Percentiles rank a stretch among this genome's conserved stretches.
Evolutionary conservation across 305 asterid species (phyloP).

Genomic region (Fraxinus xanthoxyloides): DNA sequence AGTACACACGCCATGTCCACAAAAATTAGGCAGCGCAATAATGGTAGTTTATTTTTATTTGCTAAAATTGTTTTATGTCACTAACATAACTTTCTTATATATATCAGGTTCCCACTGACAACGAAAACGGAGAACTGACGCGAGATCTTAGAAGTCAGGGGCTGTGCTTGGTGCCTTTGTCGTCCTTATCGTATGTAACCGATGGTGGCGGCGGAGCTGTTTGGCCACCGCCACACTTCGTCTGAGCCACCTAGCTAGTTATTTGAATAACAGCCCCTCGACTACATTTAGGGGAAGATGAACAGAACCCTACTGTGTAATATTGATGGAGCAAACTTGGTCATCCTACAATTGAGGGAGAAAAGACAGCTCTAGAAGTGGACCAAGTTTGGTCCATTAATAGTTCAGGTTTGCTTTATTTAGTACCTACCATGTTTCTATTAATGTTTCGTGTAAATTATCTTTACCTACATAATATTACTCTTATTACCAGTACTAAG

Average conservation of each 20-base stretch:
- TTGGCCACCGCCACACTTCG: conserved; percentile 74
- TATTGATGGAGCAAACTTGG: conserved; percentile 71
- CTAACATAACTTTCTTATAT: background rate
- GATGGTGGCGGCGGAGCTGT: conserved; percentile 57
- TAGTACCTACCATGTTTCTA: conserved; percentile 22
- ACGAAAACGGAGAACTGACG: conserved; percentile 42
- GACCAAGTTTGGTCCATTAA: conserved; percentile 83
- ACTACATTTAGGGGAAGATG: conserved; percentile 9
- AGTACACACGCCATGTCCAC: too few species aligned
- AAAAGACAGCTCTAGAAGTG: conserved; percentile 29
- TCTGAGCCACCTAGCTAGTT: conserved; percentile 36
- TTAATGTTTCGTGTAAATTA: conserved; percentile 20
- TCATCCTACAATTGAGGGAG: conserved; percentile 38
- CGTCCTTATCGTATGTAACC: conserved; percentile 66
- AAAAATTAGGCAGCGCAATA: too few species aligned
- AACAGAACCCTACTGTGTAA: conserved; percentile 16
- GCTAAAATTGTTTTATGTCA: background rate
- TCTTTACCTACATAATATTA: background rate
- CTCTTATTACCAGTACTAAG: background rate
- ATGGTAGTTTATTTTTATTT: too few species aligned
- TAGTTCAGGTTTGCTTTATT: conserved; percentile 22
- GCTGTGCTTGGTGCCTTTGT: conserved; percentile 74
- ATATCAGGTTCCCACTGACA: conserved; percentile 25
- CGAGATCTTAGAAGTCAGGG: conserved; percentile 74
- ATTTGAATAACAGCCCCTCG: conserved; percentile 4